phyloP scores from a whole-genome alignment of 495 filamentous ascomycete genomes.

The Apiosordaria backusii region DNA sequence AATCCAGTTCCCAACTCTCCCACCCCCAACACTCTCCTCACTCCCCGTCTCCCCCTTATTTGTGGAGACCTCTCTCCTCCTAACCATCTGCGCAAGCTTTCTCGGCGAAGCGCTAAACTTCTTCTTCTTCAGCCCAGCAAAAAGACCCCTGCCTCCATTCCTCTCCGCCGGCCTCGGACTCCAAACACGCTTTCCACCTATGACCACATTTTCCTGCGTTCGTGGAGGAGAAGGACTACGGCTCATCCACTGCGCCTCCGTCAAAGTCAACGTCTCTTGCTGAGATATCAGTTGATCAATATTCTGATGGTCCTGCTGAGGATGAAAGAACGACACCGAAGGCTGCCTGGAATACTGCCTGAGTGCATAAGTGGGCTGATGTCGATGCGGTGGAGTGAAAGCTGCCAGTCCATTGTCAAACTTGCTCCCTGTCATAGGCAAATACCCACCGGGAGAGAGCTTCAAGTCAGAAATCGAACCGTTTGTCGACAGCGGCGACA shows the following conservation, averaged over 20 bases:
- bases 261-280: conserved; percentile 23
- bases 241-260: conserved; percentile 41
- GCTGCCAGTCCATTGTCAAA: conserved; percentile 32
- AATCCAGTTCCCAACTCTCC: conserved; percentile 12
- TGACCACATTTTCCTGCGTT: neutral
- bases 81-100: conserved; percentile 8
- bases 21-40: neutral
- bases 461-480: conserved; percentile 20
- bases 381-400: conserved; percentile 23
- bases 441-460: conserved; percentile 31
- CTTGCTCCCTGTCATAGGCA: conserved; percentile 37
- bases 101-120: conserved; percentile 16
- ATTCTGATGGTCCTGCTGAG: conserved; percentile 9
- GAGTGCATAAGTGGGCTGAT: neutral
- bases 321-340: conserved; percentile 6
- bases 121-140: conserved; percentile 18
- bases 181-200: neutral
- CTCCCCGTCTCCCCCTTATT: neutral
- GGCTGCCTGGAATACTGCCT: conserved; percentile 11
- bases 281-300: neutral
- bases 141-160: conserved; percentile 9
- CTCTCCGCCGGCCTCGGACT: neutral
- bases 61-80: neutral
- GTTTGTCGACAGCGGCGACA: conserved; percentile 28
- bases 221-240: conserved; percentile 35